A percentile compares a stretch with the other conserved stretches of the same genome.
phyloP scores from a whole-genome alignment of 148 eudicot species.

The Fagopyrum tataricum region DNA sequence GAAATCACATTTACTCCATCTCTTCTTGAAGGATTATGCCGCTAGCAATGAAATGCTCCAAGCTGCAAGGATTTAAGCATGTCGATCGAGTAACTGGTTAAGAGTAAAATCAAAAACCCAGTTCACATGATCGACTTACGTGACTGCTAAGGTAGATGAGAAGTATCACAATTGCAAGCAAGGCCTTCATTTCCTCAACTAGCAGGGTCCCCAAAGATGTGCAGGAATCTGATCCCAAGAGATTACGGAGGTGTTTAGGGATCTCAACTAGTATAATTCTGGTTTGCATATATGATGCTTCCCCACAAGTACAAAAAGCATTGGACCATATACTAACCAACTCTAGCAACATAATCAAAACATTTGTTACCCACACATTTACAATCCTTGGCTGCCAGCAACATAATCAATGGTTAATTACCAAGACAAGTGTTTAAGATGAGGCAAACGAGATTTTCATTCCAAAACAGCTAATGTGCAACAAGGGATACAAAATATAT shows the following conservation, averaged over 20 bases:
- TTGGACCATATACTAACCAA: too few relatives aligned
- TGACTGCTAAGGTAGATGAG: neutral
- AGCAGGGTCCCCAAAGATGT: neutral
- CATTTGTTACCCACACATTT: neutral
- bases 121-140: neutral
- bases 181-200: neutral
- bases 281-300: too few relatives aligned
- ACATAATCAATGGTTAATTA: neutral
- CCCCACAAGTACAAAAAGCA: too few relatives aligned
- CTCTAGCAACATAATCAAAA: too few relatives aligned
- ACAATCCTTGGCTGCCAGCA: neutral
- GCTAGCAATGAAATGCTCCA: neutral
- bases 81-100: neutral
- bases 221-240: slow-evolving; percentile 11
- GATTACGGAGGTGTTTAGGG: too few relatives aligned
- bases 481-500: neutral
- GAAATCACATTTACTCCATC: neutral
- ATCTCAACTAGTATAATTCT: too few relatives aligned
- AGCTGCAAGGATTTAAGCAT: slow-evolving; percentile 1
- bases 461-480: neutral
- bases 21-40: neutral
- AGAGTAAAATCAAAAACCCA: neutral
- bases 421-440: neutral
- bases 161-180: slow-evolving; percentile 3
- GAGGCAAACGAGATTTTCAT: neutral